Base-by-base conservation (phyloP, 2,329 filamentous ascomycete species). In the Talaromyces sp. region DNA sequence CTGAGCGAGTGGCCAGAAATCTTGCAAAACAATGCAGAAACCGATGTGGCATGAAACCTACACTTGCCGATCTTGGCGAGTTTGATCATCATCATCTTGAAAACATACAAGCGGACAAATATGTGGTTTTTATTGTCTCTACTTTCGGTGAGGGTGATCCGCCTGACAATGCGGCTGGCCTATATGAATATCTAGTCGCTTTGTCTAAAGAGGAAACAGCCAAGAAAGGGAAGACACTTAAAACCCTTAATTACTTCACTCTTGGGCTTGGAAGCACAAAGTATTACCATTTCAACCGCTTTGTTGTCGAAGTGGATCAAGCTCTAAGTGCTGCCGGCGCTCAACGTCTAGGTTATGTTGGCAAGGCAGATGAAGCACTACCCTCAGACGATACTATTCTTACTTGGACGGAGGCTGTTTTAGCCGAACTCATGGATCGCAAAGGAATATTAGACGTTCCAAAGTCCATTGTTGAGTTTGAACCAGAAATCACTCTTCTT, bases 101-200 rank as follows among this genome's bases (percentile, higher is more conserved):
- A 7, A 15, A 51, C 10, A 17, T 51, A 11, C 30, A 33, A 33
- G 6, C 22, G 10, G 36, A 25, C 6, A 33, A 36, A 55, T 19
- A 19, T 19, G 28, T 19, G 10, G 17, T 30, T 15, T 78, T 77
- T 51, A 67, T 77, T n/a, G 61, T 77, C 5, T 71, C 74, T 0
- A 78, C 77, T 0, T 78, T 73, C 51, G 77, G 77, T 17, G 77
- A 79, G 57, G 77, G 77, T 1, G 75, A 78, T n/a, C 75, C 76
- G 0, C 74, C 70, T 32, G 76, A 79, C 52, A 79, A 79, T 55
- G 69, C 73, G 0, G 60, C 62, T 13, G 63, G 60, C 0, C 71
- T 77, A 44, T 72, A 39, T 17, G 33, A 39, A 39, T 39, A 39
- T 17, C 15, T 39, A 69, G 27, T 27, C 27, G 27, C 27, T 27